These are phyloP conservation scores for Pseudozyma flocculosa DNA, from an alignment of 1,284 basidiomycete species.

Conservation along the genomic window DNA sequence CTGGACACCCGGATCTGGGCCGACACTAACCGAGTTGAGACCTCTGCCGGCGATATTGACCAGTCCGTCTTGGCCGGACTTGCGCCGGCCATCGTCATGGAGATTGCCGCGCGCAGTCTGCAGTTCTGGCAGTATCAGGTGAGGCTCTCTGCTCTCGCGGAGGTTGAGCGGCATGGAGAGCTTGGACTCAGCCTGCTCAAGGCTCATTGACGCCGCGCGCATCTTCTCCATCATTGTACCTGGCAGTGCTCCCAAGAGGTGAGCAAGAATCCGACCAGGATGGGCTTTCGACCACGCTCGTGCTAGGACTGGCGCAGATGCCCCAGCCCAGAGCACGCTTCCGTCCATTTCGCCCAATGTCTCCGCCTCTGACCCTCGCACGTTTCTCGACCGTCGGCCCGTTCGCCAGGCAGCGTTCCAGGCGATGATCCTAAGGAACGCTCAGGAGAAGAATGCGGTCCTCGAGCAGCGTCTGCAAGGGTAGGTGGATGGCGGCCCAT, in stretches of 20 bases:
- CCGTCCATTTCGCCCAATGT: no score
- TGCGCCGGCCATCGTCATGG: slow-evolving; percentile 20
- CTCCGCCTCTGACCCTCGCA: no score
- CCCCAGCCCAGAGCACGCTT: no score
- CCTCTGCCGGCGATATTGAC: no score
- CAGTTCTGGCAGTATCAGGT: slow-evolving; percentile 34
- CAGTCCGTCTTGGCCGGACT: slow-evolving; percentile 33
- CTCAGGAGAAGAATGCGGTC: slow-evolving; percentile 11
- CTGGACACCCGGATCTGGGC: no score
- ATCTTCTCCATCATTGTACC: no score
- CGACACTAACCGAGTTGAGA: no score
- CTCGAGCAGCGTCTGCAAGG: slow-evolving; percentile 7
- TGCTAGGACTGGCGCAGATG: background rate
- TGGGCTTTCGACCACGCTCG: background rate
- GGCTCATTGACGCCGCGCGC: no score
- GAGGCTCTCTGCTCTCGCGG: no score
- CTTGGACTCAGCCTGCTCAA: no score
- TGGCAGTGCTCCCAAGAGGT: slow-evolving; percentile 7
- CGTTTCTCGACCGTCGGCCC: no score
- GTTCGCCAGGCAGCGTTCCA: slow-evolving; percentile 23
- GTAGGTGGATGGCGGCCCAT: background rate
- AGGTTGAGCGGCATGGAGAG: no score
- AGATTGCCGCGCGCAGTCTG: slow-evolving; percentile 22
- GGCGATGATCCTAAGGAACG: slow-evolving; percentile 21
- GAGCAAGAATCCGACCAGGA: background rate